phyloP scores from a whole-genome alignment of 208 protist species.

The Wallacemonas sp. region DNA sequence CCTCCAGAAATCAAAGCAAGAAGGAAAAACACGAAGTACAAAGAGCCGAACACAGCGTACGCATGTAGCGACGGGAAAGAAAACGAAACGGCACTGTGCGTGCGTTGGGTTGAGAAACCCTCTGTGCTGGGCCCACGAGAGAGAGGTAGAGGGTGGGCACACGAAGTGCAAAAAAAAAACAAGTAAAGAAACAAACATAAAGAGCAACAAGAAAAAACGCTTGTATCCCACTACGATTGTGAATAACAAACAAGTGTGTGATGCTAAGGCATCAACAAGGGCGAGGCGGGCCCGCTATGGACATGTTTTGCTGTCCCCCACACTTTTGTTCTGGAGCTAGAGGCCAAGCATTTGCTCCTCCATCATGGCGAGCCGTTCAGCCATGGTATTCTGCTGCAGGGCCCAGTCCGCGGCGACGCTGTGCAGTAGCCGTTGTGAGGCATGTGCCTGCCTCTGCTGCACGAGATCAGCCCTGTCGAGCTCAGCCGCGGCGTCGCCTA shows the following conservation, averaged over 20 bases:
- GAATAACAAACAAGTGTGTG: background rate
- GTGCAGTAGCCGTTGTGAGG: background rate
- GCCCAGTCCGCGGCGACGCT: background rate
- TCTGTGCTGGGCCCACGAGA: background rate
- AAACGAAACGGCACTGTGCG: no score
- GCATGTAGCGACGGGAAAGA: no score
- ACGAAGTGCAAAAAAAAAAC: constrained; percentile 6
- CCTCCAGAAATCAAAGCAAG: no score
- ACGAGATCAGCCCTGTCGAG: background rate
- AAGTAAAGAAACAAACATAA: background rate
- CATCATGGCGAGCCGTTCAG: background rate
- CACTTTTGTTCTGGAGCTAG: no score
- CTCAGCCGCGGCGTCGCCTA: background rate
- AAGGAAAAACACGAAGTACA: no score
- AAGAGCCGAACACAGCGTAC: no score
- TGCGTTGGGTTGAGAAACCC: no score
- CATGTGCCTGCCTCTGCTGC: background rate
- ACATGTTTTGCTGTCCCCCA: background rate
- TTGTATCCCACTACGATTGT: no score
- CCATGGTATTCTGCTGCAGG: background rate
- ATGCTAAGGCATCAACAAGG: background rate
- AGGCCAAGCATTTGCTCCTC: background rate
- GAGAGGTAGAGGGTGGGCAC: constrained; percentile 5
- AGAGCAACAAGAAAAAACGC: background rate
- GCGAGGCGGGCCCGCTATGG: background rate